Evolutionary conservation across 441 rosid genomes (phyloP).

Genomic region (Isatis lusitanica): DNA sequence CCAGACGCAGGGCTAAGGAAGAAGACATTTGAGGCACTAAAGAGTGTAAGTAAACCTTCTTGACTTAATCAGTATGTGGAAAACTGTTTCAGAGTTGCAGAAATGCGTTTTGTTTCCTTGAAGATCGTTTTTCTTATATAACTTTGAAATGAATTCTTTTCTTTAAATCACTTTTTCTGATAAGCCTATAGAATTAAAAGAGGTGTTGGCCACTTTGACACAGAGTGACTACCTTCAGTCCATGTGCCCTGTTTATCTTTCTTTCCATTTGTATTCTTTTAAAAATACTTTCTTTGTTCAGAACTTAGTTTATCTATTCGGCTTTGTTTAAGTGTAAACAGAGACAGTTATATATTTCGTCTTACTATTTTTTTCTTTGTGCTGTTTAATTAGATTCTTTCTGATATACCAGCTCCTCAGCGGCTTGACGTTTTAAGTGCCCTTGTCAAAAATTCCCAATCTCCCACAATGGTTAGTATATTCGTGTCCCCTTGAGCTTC

Average conservation of each 20-base stretch:
- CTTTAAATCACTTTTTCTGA: not conserved
- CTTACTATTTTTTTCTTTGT: slow-evolving; percentile 10
- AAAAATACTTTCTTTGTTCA: not conserved
- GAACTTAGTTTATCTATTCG: not conserved
- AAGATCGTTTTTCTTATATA: no score
- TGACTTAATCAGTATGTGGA: not conserved
- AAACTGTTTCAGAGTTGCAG: not conserved
- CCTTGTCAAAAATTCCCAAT: slow-evolving; percentile 51
- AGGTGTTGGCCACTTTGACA: not conserved
- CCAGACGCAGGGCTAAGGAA: slow-evolving; percentile 56
- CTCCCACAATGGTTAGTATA: slow-evolving; percentile 79
- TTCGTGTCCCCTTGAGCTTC: slow-evolving; percentile 1
- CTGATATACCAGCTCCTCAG: slow-evolving; percentile 67
- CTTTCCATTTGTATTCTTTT: not conserved
- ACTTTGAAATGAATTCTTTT: not conserved
- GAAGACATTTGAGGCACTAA: slow-evolving; percentile 71
- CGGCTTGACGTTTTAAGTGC: slow-evolving; percentile 62
- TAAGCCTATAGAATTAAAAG: not conserved
- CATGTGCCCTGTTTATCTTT: slow-evolving; percentile 7
- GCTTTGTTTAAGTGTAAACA: not conserved
- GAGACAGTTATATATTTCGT: not conserved
- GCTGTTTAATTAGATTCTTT: slow-evolving; percentile 57
- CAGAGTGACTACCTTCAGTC: not conserved
- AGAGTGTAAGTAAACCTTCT: slow-evolving; percentile 49
- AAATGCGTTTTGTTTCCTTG: not conserved